phyloP scores from a whole-genome alignment of 2,329 filamentous ascomycete species.

The Fusarium solani-melongenae region DNA sequence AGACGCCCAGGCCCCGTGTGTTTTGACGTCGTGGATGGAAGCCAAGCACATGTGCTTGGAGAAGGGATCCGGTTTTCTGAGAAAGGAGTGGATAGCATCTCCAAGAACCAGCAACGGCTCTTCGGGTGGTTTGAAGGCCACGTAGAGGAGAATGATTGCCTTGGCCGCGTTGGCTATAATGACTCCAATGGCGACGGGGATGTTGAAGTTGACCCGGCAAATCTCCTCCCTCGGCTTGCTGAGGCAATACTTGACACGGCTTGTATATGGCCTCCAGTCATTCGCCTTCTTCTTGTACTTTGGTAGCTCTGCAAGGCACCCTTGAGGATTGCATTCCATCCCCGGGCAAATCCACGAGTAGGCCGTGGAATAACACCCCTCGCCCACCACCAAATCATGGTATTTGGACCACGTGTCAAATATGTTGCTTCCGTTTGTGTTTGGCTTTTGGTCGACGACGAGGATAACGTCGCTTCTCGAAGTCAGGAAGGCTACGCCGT shows the following conservation, averaged over 20 bases:
- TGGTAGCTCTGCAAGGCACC: neutral
- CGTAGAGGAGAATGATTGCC: neutral
- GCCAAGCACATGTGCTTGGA: slow-evolving; percentile 14
- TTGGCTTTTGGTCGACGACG: neutral
- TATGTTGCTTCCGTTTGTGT: neutral
- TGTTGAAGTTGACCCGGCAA: slow-evolving; percentile 11
- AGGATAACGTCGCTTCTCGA: neutral
- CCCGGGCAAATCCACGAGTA: slow-evolving; percentile 5
- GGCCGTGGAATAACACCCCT: neutral
- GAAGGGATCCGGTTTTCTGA: neutral
- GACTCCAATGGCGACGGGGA: neutral
- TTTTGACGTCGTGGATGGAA: neutral
- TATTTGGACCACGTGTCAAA: neutral
- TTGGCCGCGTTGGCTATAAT: slow-evolving; percentile 10
- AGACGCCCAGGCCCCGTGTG: neutral
- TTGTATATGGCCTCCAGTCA: slow-evolving; percentile 1
- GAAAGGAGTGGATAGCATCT: slow-evolving; percentile 12
- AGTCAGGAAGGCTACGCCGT: slow-evolving; percentile 12
- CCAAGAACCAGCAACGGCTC: slow-evolving; percentile 14
- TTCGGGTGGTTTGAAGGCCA: neutral
- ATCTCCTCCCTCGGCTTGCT: neutral
- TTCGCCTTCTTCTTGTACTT: neutral
- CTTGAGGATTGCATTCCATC: neutral
- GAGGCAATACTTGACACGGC: slow-evolving; percentile 6
- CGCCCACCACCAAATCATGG: neutral